Evolutionary conservation across 208 protist genomes (phyloP).

Genomic region (Angomonas ambiguus): DNA sequence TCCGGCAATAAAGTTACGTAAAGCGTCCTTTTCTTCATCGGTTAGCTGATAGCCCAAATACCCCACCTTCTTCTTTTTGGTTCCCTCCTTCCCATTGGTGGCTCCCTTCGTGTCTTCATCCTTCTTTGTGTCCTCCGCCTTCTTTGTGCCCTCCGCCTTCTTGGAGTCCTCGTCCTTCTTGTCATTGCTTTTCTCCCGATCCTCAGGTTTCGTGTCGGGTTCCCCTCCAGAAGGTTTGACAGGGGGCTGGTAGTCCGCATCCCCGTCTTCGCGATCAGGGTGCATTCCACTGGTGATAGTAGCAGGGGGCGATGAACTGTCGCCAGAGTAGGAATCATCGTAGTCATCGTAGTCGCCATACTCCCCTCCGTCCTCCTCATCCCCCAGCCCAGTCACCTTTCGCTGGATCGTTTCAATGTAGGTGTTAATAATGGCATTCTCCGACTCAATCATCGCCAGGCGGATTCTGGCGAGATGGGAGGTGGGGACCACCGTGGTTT

Average conservation of each 20-base stretch:
- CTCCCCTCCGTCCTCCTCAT: background rate
- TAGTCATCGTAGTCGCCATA: background rate
- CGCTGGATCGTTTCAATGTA: conserved; percentile 82
- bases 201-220: no score
- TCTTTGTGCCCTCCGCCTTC: conserved; percentile 7
- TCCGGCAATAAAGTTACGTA: conserved; percentile 47
- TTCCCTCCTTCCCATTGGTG: conserved; percentile 7
- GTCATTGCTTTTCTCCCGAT: background rate
- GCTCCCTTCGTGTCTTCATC: conserved; percentile 6
- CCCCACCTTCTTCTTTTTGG: conserved; percentile 48
- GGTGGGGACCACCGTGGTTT: conserved; percentile 70
- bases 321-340: background rate
- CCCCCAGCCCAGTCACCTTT: conserved; percentile 38
- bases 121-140: conserved; percentile 12
- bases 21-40: conserved; percentile 54
- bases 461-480: conserved; percentile 76
- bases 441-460: conserved; percentile 70
- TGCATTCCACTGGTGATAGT: background rate
- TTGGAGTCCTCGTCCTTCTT: conserved; percentile 5
- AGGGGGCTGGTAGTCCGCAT: background rate
- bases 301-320: background rate
- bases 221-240: background rate
- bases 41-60: conserved; percentile 85
- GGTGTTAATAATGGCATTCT: conserved; percentile 66
- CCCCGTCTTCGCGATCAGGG: background rate